Conservation (phyloP, 1,284 basidiomycete species). For the Coniferiporia weirii region DNA sequence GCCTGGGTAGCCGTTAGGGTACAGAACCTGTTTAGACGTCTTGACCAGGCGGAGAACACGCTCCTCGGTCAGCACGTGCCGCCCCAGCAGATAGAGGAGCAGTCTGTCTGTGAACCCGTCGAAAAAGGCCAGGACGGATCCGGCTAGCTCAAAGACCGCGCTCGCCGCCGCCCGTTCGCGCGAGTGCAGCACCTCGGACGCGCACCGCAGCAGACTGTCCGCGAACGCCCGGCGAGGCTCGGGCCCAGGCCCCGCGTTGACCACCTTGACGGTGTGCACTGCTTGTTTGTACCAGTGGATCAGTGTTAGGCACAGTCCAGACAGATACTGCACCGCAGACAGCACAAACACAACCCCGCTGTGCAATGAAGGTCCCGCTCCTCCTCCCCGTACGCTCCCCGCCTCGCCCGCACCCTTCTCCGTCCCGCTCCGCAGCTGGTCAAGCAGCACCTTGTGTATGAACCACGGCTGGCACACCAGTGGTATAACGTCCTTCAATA, state of each 20-base stretch:
- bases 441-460: constrained; percentile 59
- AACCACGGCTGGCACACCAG: constrained; percentile 79
- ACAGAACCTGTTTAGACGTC: constrained; percentile 57
- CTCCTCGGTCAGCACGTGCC: constrained; percentile 46
- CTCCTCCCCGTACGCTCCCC: too few relatives aligned
- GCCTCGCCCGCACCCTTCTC: not conserved
- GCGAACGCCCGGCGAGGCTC: constrained; percentile 7
- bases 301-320: constrained; percentile 58
- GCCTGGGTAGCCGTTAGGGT: constrained; percentile 77
- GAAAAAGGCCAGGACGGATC: constrained; percentile 21
- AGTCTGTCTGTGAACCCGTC: constrained; percentile 53
- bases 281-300: constrained; percentile 65
- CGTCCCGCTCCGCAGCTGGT: constrained; percentile 48
- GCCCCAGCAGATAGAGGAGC: constrained; percentile 56
- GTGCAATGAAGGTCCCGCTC: constrained; percentile 46
- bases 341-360: constrained; percentile 59
- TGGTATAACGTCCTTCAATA: constrained; percentile 61
- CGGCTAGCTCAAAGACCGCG: constrained; percentile 34
- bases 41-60: constrained; percentile 45
- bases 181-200: constrained; percentile 45
- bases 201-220: constrained; percentile 32
- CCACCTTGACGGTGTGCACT: constrained; percentile 55
- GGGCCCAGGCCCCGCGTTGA: constrained; percentile 44
- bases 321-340: constrained; percentile 67
- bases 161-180: constrained; percentile 42